Evolutionary conservation across 345 rosid genomes (phyloP), one percentile per base, ranked within the genome.

Genomic region (Adansonia digitata): DNA sequence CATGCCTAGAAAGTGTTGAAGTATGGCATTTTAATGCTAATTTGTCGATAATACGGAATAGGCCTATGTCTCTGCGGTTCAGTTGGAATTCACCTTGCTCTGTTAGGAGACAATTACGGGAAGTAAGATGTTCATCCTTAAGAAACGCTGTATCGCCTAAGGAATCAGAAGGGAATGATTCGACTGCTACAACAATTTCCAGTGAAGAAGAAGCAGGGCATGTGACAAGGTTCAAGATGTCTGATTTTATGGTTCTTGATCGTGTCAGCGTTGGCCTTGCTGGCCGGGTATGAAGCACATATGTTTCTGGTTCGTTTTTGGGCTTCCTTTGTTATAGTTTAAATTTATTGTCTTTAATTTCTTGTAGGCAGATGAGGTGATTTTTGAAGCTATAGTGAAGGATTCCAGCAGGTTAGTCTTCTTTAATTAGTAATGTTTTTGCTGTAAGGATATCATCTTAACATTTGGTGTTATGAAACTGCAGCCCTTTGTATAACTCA

Each of bases 191-290:
- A 2, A 74, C 71, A 1, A 80, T 79, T 4, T 77, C 85, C 0
- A 14, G 66, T 31, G 88, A 86, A 43, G 89, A 84, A 60, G 97
- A 85, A 60, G 74, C 80, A 27, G 84, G 84, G 34, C 87, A 86
- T 80, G 98, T 90, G 56, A 86, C 59, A 48, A 90, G 88, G 87
- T 94, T 94, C 83, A 80, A 79, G 82, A 86, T 88, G 92, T 83
- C 90, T 61, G 97, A 92, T 84, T 92, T 92, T 75, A 84, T 84
- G 82, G 75, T 91, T 65, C 91, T 92, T 78, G 89, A 91, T 79
- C 84, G 85, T 65, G 94, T 92, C 76, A 94, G 97, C 76, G 68
- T 83, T 53, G 98, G 98, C 80, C 95, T 92, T 78, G 91, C 91
- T 5, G 97, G 97, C 24, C 82, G 93, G 92, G 98, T 94, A 89